phyloP scores from a whole-genome alignment of 2,329 filamentous ascomycete species.

The Akanthomyces dipterigenus region DNA sequence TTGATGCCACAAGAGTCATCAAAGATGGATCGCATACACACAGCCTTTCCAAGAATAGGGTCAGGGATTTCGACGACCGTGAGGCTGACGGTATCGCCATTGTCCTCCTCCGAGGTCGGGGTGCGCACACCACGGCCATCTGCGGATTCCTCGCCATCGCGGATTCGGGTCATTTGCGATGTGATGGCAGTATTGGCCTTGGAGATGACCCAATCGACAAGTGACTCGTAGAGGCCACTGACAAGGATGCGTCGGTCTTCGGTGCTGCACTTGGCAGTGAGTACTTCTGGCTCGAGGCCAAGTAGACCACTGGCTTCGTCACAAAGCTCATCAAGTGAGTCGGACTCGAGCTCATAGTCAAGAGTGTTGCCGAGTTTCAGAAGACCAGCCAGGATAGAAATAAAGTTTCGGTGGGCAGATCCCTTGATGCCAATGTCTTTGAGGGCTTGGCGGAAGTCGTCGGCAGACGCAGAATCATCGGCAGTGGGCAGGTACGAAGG shows the following conservation, averaged over 20 bases:
- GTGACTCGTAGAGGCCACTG: slow-evolving; percentile 80
- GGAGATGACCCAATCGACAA: slow-evolving; percentile 89
- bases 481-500: slow-evolving; percentile 86
- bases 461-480: slow-evolving; percentile 85
- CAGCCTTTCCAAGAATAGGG: slow-evolving; percentile 73
- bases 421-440: slow-evolving; percentile 95
- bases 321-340: slow-evolving; percentile 76
- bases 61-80: slow-evolving; percentile 82
- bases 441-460: slow-evolving; percentile 81
- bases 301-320: slow-evolving; percentile 85
- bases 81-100: slow-evolving; percentile 78
- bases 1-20: slow-evolving; percentile 93
- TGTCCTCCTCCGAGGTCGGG: slow-evolving; percentile 63
- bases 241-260: slow-evolving; percentile 79
- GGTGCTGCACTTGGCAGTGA: slow-evolving; percentile 72
- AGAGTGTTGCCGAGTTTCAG: slow-evolving; percentile 88
- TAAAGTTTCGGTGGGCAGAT: slow-evolving; percentile 69
- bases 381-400: slow-evolving; percentile 78
- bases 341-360: slow-evolving; percentile 76
- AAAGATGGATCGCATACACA: slow-evolving; percentile 86
- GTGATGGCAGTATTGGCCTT: slow-evolving; percentile 85
- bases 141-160: slow-evolving; percentile 59
- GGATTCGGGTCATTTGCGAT: slow-evolving; percentile 61
- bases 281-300: slow-evolving; percentile 77
- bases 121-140: slow-evolving; percentile 57